These are phyloP conservation scores for Candida endomychidarum DNA, from an alignment of 805 yeast genomes.

Conservation along the genomic window DNA sequence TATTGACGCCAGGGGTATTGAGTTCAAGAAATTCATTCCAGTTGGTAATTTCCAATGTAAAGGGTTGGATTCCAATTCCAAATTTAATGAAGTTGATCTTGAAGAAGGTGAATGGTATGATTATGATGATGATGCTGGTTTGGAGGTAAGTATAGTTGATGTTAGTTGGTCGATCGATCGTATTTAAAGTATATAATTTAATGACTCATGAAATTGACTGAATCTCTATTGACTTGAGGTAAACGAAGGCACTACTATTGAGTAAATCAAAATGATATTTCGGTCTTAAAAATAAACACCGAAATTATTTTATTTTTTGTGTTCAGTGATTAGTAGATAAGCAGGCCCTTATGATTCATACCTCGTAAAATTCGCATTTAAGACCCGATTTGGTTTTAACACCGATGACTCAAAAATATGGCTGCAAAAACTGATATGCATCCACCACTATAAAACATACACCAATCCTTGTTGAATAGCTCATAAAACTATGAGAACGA, in stretches of 20 bases:
- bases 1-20: conserved; percentile 86
- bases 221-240: too few relatives aligned
- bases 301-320: too few relatives aligned
- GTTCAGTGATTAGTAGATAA: too few relatives aligned
- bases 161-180: conserved; percentile 61
- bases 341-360: neutral
- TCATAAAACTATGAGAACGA: conserved; percentile 13
- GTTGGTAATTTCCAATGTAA: conserved; percentile 58
- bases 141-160: conserved; percentile 80
- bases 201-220: conserved; percentile 1
- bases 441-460: too few relatives aligned
- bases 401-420: conserved; percentile 2
- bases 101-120: conserved; percentile 91
- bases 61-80: conserved; percentile 52
- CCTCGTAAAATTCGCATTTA: neutral
- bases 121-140: conserved; percentile 80
- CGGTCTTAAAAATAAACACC: too few relatives aligned
- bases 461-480: neutral
- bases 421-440: conserved; percentile 4
- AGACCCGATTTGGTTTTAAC: neutral
- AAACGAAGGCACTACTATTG: too few relatives aligned
- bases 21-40: conserved; percentile 65
- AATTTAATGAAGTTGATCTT: conserved; percentile 65
- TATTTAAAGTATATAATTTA: conserved; percentile 3
- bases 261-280: too few relatives aligned